phyloP scores from a whole-genome alignment of 1,284 basidiomycete species.

The Chalciporus sp. region DNA sequence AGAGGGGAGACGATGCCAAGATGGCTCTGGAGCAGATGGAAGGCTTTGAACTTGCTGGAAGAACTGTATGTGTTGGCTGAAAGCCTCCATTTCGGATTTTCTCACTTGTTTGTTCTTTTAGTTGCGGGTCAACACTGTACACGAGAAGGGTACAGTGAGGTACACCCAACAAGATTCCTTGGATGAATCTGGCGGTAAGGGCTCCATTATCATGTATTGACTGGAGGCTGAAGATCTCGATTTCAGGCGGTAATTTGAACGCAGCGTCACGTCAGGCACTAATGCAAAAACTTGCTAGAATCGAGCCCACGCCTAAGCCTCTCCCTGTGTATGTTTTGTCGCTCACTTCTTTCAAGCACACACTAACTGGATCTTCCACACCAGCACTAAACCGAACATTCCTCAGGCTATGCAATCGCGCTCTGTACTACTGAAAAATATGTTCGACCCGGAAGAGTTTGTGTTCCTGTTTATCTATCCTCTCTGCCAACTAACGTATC shows the following conservation, averaged over 20 bases:
- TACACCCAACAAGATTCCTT: slow-evolving; percentile 80
- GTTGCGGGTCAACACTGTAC: slow-evolving; percentile 89
- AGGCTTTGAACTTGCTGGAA: slow-evolving; percentile 94
- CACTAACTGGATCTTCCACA: slow-evolving; percentile 15
- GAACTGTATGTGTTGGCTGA: slow-evolving; percentile 61
- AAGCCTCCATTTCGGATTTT: slow-evolving; percentile 1
- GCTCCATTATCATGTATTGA: neutral
- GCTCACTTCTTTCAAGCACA: slow-evolving; percentile 1
- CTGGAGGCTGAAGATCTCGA: slow-evolving; percentile 10
- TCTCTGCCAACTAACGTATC: slow-evolving; percentile 7
- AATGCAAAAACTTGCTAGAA: slow-evolving; percentile 98
- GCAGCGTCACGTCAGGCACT: slow-evolving; percentile 94
- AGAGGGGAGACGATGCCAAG: slow-evolving; percentile 86
- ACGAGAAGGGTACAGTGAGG: slow-evolving; percentile 80
- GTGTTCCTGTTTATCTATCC: slow-evolving; percentile 30
- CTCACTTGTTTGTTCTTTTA: slow-evolving; percentile 34
- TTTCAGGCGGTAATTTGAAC: slow-evolving; percentile 86
- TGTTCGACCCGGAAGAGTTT: slow-evolving; percentile 96
- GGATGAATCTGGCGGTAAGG: slow-evolving; percentile 79
- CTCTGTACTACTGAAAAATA: slow-evolving; percentile 88
- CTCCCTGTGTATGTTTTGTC: slow-evolving; percentile 57
- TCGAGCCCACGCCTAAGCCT: slow-evolving; percentile 63
- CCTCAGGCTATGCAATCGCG: slow-evolving; percentile 80
- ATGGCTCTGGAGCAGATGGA: slow-evolving; percentile 99
- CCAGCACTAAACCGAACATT: slow-evolving; percentile 67